Evolutionary conservation across 2,329 filamentous ascomycete genomes (phyloP), one percentile per base, ranked within the genome.

Genomic region (Colletotrichum lentis): DNA sequence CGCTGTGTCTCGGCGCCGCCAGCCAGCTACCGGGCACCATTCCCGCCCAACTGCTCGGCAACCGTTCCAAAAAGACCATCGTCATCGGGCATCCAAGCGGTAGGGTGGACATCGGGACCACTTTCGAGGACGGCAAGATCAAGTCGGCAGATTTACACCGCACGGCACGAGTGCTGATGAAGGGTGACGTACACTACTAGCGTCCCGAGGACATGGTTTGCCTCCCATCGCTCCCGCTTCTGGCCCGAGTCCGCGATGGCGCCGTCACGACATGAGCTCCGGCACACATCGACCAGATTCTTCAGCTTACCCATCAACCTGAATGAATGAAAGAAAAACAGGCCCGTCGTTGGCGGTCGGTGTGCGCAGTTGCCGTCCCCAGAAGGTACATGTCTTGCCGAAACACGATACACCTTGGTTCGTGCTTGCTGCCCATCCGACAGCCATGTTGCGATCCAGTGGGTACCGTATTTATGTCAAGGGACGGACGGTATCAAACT

Each of bases 141-240:
- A 73, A 78, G 60, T 81, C 80, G 18, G 84, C 83, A 0, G 79
- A 82, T 65, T 70, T 86, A 35, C 75, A 82, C 69, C 77, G 83
- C 22, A 86, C 84, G 0, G 83, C 82, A 8, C 78, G 82, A 58
- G 74, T 84, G 5, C 53, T 86, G 70, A 85, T 85, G 83, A 82
- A 81, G 67, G 84, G 84, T 0, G 73, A 80, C 5, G 80, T 85
- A 3, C 83, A 79, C 54, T 85, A 83, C 67, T 81, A 65, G 71
- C 43, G 41, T 57, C 8, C n/a, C 5, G 35, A 41, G 43, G 37
- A 41, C 22, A 54, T 44, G 59, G 3, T n/a, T 20, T 24, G 49
- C 24, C 31, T 43, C 18, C 16, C 5, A 46, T 44, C 39, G n/a
- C 24, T 27, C 44, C n/a, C n/a, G 39, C 55, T 39, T 35, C 46